Evolutionary conservation across 2,329 filamentous ascomycete species (phyloP), one percentile per base, ranked within the genome.

Genomic region (Penicillium sp.): DNA sequence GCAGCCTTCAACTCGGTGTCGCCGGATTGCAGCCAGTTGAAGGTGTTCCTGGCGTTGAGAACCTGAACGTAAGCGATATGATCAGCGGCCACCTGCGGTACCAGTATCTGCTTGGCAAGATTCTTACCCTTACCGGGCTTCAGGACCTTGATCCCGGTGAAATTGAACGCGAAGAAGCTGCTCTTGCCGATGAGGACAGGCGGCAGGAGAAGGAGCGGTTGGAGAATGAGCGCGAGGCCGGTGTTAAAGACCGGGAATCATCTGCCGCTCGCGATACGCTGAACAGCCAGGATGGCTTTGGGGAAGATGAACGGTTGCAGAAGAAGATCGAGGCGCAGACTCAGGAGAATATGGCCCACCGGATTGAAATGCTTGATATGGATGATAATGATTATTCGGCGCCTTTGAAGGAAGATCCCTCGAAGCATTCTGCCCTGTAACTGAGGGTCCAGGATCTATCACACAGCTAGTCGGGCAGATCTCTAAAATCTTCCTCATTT

Each of bases 1-100:
- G 86, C 35, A 89, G 84, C 51, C 79, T 95, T 26, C 85, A 93
- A 56, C 78, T 87, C 35, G 90, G 90, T 3, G 81, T 95, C 37
- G 89, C 89, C 0, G 91, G 90, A 0, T 72, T 97, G 1, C 86
- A 95, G 64, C 76, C 81, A 29, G 80, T 94, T 22, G 70, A 81
- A 50, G 78, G 63, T 13, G 63, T 75, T 2, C 57, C 64, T 0
- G 69, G 69, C 0, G 64, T 76, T 6, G 84, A 88, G 64, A 88
- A 86, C 57, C 72, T 85, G 46, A 75, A 87, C 55, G 78, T 83
- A 24, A 83, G 79, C 53, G 76, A 82, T 48, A 75, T 82, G 55
- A 77, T 87, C 45, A 80, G 74, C 55, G 84, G 83, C 15, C 87
- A 91, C 68, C 67, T 87, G 52, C 76, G 82, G 57, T 90, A 90